Evolutionary conservation across 176 grass and related monocot species (phyloP).

Genomic region (Chloris gayana): DNA sequence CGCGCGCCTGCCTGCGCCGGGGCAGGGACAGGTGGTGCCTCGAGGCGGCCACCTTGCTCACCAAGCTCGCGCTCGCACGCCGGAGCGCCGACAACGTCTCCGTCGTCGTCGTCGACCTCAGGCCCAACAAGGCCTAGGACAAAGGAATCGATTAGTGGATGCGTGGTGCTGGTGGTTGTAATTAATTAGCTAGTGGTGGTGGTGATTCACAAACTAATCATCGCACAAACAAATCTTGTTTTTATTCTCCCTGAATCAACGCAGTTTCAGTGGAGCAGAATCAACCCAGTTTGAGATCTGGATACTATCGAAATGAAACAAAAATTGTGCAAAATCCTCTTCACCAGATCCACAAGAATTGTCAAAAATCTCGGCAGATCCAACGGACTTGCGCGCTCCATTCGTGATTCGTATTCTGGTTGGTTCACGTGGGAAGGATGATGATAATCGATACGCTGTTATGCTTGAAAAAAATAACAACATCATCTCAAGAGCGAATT

Average conservation of each 20-base stretch:
- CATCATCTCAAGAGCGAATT: too few relatives aligned
- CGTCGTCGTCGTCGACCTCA: conserved; percentile 73
- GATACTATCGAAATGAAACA: not conserved
- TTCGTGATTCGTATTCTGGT: too few relatives aligned
- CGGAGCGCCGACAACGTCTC: conserved; percentile 81
- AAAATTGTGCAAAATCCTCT: not conserved
- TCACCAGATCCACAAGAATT: too few relatives aligned
- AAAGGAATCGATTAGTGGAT: not conserved
- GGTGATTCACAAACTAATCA: not conserved
- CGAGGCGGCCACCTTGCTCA: conserved; percentile 79
- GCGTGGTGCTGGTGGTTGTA: not conserved
- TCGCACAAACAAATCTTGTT: too few relatives aligned
- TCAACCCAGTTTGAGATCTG: not conserved
- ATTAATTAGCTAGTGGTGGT: not conserved
- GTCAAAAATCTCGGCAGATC: not conserved
- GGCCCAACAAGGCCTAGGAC: too few relatives aligned
- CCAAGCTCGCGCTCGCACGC: conserved; percentile 80
- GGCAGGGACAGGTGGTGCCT: conserved; percentile 59
- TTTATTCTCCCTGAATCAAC: not conserved
- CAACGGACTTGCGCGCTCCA: too few relatives aligned
- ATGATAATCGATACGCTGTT: too few relatives aligned
- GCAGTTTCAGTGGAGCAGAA: not conserved
- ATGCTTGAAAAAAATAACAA: too few relatives aligned
- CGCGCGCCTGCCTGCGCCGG: conserved; percentile 59
- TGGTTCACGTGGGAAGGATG: too few relatives aligned